Percentiles rank a stretch among this genome's conserved stretches.
Evolutionary conservation across 257 asterid species (phyloP).

Genomic region (Solanum sejunctum): DNA sequence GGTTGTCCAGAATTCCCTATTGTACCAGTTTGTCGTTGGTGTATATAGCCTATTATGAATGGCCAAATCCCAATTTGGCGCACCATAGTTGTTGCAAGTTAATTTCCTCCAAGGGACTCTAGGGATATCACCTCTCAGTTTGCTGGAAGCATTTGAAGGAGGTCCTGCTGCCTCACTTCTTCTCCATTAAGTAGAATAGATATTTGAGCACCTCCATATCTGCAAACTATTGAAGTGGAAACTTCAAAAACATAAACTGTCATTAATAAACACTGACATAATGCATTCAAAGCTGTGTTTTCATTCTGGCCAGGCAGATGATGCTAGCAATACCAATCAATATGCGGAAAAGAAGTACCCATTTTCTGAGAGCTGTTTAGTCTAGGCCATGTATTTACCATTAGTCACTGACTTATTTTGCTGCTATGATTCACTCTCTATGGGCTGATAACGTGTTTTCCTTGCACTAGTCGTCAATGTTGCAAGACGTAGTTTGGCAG

Average conservation of each 20-base stretch:
- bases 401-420: not conserved
- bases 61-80: too few relatives aligned
- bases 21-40: too few relatives aligned
- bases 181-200: not conserved
- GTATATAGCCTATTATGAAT: too few relatives aligned
- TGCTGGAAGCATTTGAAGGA: too few relatives aligned
- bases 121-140: too few relatives aligned
- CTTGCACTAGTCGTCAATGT: not conserved
- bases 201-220: not conserved
- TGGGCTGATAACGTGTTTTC: not conserved
- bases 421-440: not conserved
- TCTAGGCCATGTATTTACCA: not conserved
- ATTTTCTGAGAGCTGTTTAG: not conserved
- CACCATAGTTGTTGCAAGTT: too few relatives aligned
- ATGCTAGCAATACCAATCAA: not conserved
- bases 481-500: not conserved
- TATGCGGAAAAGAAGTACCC: not conserved
- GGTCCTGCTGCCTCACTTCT: too few relatives aligned
- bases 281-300: not conserved
- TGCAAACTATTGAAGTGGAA: not conserved
- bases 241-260: not conserved
- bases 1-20: too few relatives aligned
- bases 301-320: not conserved
- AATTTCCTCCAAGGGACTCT: too few relatives aligned
- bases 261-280: not conserved